phyloP scores from a whole-genome alignment of 768 basidiomycete species.

The Tephrocybe sp. region DNA sequence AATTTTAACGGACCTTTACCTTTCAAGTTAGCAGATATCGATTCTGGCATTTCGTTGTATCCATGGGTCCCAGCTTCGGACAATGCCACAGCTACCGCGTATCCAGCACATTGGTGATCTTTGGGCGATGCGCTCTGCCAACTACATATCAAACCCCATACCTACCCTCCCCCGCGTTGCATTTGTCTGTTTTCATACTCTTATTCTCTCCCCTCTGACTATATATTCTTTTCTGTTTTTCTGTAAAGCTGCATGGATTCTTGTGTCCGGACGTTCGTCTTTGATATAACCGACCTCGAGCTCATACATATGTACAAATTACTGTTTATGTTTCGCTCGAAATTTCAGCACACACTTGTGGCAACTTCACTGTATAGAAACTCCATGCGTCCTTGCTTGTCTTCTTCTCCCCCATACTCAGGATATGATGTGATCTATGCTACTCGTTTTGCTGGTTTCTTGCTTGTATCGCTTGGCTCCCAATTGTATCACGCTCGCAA shows the following conservation, averaged over 20 bases:
- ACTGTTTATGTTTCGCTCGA: neutral
- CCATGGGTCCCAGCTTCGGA: constrained; percentile 6
- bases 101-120: constrained; percentile 13
- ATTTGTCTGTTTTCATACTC: constrained; percentile 17
- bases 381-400: neutral
- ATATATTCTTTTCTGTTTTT: constrained; percentile 11
- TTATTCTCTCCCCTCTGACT: constrained; percentile 12
- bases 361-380: neutral
- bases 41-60: neutral
- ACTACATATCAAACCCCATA: neutral
- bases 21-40: constrained; percentile 2
- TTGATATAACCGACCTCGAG: constrained; percentile 4
- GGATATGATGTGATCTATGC: constrained; percentile 2
- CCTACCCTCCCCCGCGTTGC: constrained; percentile 2
- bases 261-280: constrained; percentile 17
- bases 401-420: neutral
- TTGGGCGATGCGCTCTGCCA: neutral
- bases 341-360: constrained; percentile 6
- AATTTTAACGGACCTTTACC: constrained; percentile 1
- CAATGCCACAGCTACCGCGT: constrained; percentile 2
- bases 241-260: constrained; percentile 15
- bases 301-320: constrained; percentile 6
- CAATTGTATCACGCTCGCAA: too few species aligned
- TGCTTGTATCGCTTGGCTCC: neutral
- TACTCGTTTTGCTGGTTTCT: neutral